Evolutionary conservation across 441 rosid species (phyloP).

Genomic region (Euphorbia celastroides): DNA sequence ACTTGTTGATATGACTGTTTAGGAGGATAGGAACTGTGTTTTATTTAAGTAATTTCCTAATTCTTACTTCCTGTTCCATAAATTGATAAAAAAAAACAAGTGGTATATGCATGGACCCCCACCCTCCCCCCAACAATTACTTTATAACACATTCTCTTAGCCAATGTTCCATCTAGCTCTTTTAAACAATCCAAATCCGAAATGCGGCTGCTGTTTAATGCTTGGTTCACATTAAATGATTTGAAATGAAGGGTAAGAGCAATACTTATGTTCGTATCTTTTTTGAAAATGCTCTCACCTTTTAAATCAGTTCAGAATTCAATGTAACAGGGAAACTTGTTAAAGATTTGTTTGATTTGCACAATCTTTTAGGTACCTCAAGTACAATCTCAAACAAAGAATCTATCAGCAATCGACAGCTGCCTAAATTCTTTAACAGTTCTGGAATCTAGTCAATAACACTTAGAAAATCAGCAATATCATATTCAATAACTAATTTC

Average conservation of each 20-base stretch:
- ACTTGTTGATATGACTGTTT: conserved; percentile 4
- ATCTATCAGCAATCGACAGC: not conserved
- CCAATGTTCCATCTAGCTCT: conserved; percentile 3
- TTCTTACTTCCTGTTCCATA: conserved; percentile 7
- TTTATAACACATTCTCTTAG: not conserved
- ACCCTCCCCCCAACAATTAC: not conserved
- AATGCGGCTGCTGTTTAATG: not conserved
- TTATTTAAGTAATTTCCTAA: not conserved
- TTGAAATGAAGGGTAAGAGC: not conserved
- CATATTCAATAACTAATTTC: not conserved
- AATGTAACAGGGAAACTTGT: not conserved
- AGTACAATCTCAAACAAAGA: not conserved
- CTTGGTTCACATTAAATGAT: not conserved
- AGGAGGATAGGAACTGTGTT: not conserved
- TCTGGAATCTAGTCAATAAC: not conserved
- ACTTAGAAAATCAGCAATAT: not conserved
- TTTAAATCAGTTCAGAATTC: not conserved
- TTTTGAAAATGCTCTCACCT: not conserved
- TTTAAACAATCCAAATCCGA: not conserved
- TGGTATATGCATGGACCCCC: not conserved
- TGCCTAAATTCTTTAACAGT: not conserved
- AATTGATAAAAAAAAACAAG: not conserved
- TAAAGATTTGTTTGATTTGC: not conserved
- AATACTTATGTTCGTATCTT: not conserved
- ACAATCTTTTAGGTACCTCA: not conserved